Evolutionary conservation across 805 yeast genomes (phyloP), one percentile per base, ranked within the genome.

Genomic region (Metschnikowia aberdeeniae): DNA sequence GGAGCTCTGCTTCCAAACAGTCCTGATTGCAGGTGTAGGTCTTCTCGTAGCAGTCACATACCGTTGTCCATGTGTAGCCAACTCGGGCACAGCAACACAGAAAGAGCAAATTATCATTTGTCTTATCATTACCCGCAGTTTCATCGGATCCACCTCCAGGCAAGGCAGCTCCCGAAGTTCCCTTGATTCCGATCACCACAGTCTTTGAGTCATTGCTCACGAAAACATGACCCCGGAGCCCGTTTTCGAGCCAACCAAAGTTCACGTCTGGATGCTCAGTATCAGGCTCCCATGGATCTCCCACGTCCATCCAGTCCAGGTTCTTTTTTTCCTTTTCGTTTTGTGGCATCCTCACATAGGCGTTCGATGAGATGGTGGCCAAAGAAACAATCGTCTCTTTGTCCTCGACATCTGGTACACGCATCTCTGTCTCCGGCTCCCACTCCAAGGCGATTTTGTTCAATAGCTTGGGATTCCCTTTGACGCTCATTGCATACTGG

Each of bases 51-150:
- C 99, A 93, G 63, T 89, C 97, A 66, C 99, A 93, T 1, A 89
- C 98, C 0, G 97, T 86, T 6, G 84, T 80, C 99, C 98, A 93
- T 64, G 88, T 66, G 53, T 89, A 89, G 32, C 93, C 80, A 1
- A 92, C 84, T 32, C 97, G 75, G 0, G 96, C 98, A 67, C 99
- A 93, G 63, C 99, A 93, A 63, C 99, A 93, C 9, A 95, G 86
- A 61, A 93, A 93, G 30, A 93, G 66, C 46, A 92, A 60, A 58
- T 93, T 93, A 62, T 93, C 98, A 61, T 92, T 93, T 26, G 75
- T 64, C 62, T 87, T 89, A 61, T 93, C 99, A 47, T 80, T 82
- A 0, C 75, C 79, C 0, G 86, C 83, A 0, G 98, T 92, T 41
- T 85, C 96, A 1, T 70, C 73, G 20, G 61, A 55, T 8, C 75